Percentiles rank a stretch among this genome's conserved stretches.
Evolutionary conservation across 768 basidiomycete species (phyloP).

Genomic region (Mycena crocata): DNA sequence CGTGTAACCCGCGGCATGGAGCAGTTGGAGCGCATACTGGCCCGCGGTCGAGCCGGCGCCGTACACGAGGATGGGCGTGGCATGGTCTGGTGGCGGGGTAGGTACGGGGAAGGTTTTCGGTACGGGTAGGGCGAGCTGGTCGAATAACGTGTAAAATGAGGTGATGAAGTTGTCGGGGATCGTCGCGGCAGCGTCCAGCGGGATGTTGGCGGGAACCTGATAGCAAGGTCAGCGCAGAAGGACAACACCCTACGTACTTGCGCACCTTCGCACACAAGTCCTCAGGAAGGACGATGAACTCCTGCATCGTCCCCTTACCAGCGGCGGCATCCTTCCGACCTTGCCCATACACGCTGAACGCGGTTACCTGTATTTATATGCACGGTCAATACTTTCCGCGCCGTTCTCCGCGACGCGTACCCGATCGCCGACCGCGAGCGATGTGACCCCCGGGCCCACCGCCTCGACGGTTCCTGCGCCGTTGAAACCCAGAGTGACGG

Average conservation of each 20-base stretch:
- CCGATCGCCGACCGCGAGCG: slow-evolving; percentile 6
- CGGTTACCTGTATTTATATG: background rate
- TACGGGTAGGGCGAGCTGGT: slow-evolving; percentile 47
- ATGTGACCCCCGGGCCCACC: background rate
- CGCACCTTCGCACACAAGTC: slow-evolving; percentile 52
- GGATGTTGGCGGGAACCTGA: slow-evolving; percentile 54
- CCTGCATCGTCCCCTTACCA: slow-evolving; percentile 31
- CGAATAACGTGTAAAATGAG: slow-evolving; percentile 52
- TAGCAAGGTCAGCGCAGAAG: background rate
- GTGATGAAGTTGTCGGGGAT: slow-evolving; percentile 57
- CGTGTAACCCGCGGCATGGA: slow-evolving; percentile 52
- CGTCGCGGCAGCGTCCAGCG: slow-evolving; percentile 52
- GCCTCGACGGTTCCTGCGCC: background rate
- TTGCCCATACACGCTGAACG: slow-evolving; percentile 25
- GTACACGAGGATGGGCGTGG: slow-evolving; percentile 53
- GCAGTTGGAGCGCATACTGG: slow-evolving; percentile 48
- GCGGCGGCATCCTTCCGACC: slow-evolving; percentile 36
- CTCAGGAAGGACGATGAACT: slow-evolving; percentile 32
- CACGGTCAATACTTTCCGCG: background rate
- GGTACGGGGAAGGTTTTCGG: slow-evolving; percentile 46
- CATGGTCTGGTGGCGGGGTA: slow-evolving; percentile 39
- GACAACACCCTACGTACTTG: background rate
- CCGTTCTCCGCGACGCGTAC: background rate
- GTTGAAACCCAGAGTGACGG: background rate
- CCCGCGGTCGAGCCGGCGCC: slow-evolving; percentile 55